Evolutionary conservation across 1,284 basidiomycete species (phyloP).

Genomic region (Athelia sp.): DNA sequence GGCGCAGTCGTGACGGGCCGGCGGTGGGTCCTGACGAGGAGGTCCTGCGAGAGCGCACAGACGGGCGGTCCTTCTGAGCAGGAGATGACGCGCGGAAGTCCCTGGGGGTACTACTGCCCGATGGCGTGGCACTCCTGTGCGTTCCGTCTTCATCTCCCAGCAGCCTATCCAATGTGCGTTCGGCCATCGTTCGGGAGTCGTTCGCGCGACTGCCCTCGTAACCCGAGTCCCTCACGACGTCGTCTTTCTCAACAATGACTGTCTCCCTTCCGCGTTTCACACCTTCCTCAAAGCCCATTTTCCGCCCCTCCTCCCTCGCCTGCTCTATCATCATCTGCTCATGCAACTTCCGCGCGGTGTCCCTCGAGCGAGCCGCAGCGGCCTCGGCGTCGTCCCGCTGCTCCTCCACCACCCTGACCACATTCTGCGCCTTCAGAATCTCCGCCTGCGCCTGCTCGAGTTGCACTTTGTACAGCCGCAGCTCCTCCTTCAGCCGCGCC

Average conservation of each 20-base stretch:
- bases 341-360: slow-evolving; percentile 39
- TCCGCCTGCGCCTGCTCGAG: slow-evolving; percentile 59
- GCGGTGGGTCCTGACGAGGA: neutral
- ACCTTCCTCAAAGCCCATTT: slow-evolving; percentile 49
- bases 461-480: slow-evolving; percentile 58
- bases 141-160: slow-evolving; percentile 13
- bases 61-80: neutral
- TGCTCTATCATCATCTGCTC: slow-evolving; percentile 39
- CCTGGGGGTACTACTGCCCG: slow-evolving; percentile 9
- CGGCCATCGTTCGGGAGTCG: slow-evolving; percentile 2
- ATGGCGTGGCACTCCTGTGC: slow-evolving; percentile 17
- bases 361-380: slow-evolving; percentile 38
- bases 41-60: neutral
- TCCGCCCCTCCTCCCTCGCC: slow-evolving; percentile 51
- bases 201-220: slow-evolving; percentile 7
- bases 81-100: neutral
- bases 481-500: slow-evolving; percentile 43
- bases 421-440: slow-evolving; percentile 41
- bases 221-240: slow-evolving; percentile 12
- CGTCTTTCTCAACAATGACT: slow-evolving; percentile 23
- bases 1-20: neutral
- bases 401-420: slow-evolving; percentile 36
- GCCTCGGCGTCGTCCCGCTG: slow-evolving; percentile 48
- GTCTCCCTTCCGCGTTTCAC: slow-evolving; percentile 38
- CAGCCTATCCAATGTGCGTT: slow-evolving; percentile 6